phyloP scores from a whole-genome alignment of 139 green algal species.

The Coelastrella sp. region DNA sequence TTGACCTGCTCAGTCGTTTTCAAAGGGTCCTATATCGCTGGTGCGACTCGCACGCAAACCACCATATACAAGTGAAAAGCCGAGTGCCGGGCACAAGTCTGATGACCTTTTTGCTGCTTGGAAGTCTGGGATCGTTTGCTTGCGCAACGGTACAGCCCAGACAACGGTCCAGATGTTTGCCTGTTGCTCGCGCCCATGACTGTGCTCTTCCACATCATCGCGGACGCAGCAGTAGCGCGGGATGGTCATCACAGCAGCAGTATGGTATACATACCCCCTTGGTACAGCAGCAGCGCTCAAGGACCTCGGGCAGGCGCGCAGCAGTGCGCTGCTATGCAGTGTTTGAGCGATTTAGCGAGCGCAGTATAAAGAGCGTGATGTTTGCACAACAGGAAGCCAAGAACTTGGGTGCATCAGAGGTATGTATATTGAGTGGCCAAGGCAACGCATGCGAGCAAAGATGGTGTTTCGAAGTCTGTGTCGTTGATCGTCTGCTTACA shows the following conservation, averaged over 20 bases:
- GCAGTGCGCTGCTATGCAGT: conserved; percentile 45
- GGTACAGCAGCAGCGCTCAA: neutral
- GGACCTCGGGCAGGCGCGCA: neutral
- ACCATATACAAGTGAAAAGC: neutral
- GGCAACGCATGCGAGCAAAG: neutral
- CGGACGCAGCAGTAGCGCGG: neutral
- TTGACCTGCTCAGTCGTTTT: no score
- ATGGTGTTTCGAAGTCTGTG: neutral
- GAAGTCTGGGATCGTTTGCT: neutral
- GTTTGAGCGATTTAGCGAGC: conserved; percentile 88
- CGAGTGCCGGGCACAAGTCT: neutral
- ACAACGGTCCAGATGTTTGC: conserved; percentile 12
- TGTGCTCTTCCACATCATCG: neutral
- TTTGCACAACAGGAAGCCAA: conserved; percentile 82
- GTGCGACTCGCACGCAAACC: neutral
- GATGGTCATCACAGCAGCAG: neutral
- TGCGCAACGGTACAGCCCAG: neutral
- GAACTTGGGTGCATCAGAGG: conserved; percentile 67
- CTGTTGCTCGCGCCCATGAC: neutral
- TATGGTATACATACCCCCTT: neutral
- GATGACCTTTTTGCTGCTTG: conserved; percentile 22
- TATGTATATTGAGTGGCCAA: conserved; percentile 38
- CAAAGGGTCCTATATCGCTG: no score
- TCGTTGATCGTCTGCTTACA: conserved; percentile 47
- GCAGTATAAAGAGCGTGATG: conserved; percentile 89